Evolutionary conservation across 2,329 filamentous ascomycete genomes (phyloP).

Genomic region (Cladobotryum mycophilum): DNA sequence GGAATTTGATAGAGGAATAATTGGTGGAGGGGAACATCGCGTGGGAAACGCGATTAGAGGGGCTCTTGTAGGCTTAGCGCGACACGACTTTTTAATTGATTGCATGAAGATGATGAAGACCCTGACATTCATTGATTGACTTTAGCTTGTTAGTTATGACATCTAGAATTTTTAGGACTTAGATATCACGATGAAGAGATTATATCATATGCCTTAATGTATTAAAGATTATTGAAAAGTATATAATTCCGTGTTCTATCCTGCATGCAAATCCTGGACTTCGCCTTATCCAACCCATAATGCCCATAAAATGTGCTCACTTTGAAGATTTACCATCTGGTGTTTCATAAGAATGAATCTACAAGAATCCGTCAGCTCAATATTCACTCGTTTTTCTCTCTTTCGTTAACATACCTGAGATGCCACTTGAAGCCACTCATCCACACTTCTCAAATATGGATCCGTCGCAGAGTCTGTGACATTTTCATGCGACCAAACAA

Average conservation of each 20-base stretch:
- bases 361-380: neutral
- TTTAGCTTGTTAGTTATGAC: too few relatives aligned
- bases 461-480: conserved; percentile 57
- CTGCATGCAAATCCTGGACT: too few relatives aligned
- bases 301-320: too few relatives aligned
- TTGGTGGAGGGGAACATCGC: conserved; percentile 9
- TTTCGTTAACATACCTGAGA: conserved; percentile 45
- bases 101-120: conserved; percentile 25
- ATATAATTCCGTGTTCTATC: too few relatives aligned
- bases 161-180: too few relatives aligned
- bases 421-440: conserved; percentile 75
- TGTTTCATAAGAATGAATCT: conserved; percentile 15
- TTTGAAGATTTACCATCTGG: neutral
- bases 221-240: too few relatives aligned
- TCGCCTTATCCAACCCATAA: too few relatives aligned
- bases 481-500: conserved; percentile 80
- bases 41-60: conserved; percentile 26
- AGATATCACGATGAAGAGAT: too few relatives aligned
- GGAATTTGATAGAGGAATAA: neutral
- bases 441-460: conserved; percentile 64
- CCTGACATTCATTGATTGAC: neutral
- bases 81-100: conserved; percentile 34
- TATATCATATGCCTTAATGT: too few relatives aligned
- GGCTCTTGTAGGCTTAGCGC: conserved; percentile 13
- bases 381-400: too few relatives aligned